These are phyloP conservation scores for Ophiostoma tasmaniense DNA, from an alignment of 2,329 filamentous ascomycete species.

Conservation along the genomic window DNA sequence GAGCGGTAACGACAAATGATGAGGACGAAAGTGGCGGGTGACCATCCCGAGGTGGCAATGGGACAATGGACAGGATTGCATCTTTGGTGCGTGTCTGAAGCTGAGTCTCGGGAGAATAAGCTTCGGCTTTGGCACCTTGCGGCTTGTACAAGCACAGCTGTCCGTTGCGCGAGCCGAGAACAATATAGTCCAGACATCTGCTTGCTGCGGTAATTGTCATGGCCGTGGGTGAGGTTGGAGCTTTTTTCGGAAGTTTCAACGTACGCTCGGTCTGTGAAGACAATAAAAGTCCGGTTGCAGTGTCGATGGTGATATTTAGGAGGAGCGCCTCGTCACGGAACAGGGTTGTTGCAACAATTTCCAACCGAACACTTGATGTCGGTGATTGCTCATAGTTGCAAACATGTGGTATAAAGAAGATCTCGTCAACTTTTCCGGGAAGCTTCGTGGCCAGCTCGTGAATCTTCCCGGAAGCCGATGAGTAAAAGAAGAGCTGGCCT, in stretches of 20 bases:
- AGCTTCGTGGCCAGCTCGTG: constrained; percentile 29
- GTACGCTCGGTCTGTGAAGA: not conserved
- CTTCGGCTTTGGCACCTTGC: not conserved
- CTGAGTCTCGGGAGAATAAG: constrained; percentile 23
- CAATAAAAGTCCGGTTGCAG: not conserved
- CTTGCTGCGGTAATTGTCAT: constrained; percentile 17
- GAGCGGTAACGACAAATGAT: constrained; percentile 63
- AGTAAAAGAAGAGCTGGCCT: constrained; percentile 41
- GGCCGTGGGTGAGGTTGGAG: constrained; percentile 5
- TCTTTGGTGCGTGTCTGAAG: constrained; percentile 23
- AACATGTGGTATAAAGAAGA: constrained; percentile 34
- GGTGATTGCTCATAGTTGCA: not conserved
- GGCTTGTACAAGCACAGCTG: constrained; percentile 34
- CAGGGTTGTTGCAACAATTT: constrained; percentile 38
- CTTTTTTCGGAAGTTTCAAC: constrained; percentile 8
- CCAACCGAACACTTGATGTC: not conserved
- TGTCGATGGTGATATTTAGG: constrained; percentile 10
- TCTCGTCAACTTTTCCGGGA: constrained; percentile 42
- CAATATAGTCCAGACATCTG: constrained; percentile 28
- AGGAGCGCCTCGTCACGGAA: constrained; percentile 33
- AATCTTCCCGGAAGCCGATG: constrained; percentile 22
- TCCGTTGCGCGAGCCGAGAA: constrained; percentile 49
- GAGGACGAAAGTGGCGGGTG: constrained; percentile 29
- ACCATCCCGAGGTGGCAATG: constrained; percentile 31
- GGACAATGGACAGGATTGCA: constrained; percentile 58